These are phyloP conservation scores for Penicillium goetzii DNA, from an alignment of 495 filamentous ascomycete genomes.

Conservation along the genomic window DNA sequence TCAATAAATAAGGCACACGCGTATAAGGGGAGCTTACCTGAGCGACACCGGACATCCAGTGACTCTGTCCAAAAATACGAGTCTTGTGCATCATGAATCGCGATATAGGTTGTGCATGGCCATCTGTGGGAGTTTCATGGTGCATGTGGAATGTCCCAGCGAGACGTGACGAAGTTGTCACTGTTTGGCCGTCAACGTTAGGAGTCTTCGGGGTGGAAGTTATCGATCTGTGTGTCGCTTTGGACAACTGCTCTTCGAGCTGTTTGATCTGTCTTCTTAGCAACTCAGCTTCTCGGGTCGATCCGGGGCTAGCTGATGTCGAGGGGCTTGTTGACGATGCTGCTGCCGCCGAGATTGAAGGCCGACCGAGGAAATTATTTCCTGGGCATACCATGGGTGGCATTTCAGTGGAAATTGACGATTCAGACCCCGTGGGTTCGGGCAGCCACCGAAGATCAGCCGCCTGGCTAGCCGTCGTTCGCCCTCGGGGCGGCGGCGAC, in stretches of 20 bases:
- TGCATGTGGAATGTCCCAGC: conserved; percentile 35
- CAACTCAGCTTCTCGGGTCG: conserved; percentile 39
- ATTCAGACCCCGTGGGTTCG: neutral
- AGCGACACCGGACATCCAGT: conserved; percentile 53
- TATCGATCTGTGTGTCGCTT: conserved; percentile 9
- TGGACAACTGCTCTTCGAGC: conserved; percentile 52
- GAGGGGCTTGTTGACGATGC: conserved; percentile 31
- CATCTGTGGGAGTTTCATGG: conserved; percentile 25
- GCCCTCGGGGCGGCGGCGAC: conserved; percentile 23
- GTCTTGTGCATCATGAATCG: conserved; percentile 56
- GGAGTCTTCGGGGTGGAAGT: conserved; percentile 20
- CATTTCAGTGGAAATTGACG: neutral
- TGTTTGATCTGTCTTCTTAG: conserved; percentile 43
- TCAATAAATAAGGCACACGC: neutral
- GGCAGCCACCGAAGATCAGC: neutral
- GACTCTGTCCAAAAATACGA: conserved; percentile 58
- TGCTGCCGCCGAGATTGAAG: conserved; percentile 21
- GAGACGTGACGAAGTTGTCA: conserved; percentile 30
- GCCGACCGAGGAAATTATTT: conserved; percentile 12
- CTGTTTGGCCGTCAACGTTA: conserved; percentile 28
- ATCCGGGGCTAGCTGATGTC: conserved; percentile 35
- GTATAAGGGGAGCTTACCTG: conserved; percentile 37
- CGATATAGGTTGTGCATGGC: conserved; percentile 32
- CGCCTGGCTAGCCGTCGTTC: conserved; percentile 11
- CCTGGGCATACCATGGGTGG: neutral